Evolutionary conservation across 169 alveolate species (phyloP), one percentile per base, ranked within the genome.

Genomic region (Fabrea salina): DNA sequence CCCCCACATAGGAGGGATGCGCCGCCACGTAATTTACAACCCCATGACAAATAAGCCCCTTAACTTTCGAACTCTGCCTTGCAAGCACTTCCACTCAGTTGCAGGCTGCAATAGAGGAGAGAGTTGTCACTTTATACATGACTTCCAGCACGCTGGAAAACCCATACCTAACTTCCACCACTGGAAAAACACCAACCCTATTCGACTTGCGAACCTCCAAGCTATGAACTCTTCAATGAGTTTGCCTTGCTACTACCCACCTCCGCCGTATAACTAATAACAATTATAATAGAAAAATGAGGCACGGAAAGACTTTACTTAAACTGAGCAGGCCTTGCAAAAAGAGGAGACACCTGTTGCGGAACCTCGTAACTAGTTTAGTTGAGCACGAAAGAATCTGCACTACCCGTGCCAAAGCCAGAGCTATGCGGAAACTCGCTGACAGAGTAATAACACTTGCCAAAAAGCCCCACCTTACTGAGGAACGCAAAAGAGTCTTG

Each of bases 71-170:
- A 90, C 93, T 19, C 82, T 83, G 16, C 91, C 95, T 11, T 90
- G 95, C 49, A 84, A 86, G 40, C 77, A 84, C 68, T 90, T 80
- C 68, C 95, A 90, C 71, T 86, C 91, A 22, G 82, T 88, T 30
- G 71, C 40, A 8, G 95, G 95, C 8, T 90, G 95, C 66, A 75
- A 87, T 37, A 51, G 93, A 25, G 92, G 93, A 16, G 91, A 83
- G 22, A 81, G 71, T 71, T 90, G 95, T 35, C 89, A 86, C 64
- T 90, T 86, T 53, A 86, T 90, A 41, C 95, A 90, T 83, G 90
- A 61, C 27, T 35, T 35, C 27, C 51, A 61, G 37, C 37, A 32
- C 27, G 25, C 27, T 32, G 75, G 75, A 2, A 19, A 30, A 25
- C 75, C 44, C 27, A 61, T 61, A 8, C 75, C 75, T 27, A 61